phyloP scores from a whole-genome alignment of 2,329 filamentous ascomycete species.

The Corniculantispora saksenae region DNA sequence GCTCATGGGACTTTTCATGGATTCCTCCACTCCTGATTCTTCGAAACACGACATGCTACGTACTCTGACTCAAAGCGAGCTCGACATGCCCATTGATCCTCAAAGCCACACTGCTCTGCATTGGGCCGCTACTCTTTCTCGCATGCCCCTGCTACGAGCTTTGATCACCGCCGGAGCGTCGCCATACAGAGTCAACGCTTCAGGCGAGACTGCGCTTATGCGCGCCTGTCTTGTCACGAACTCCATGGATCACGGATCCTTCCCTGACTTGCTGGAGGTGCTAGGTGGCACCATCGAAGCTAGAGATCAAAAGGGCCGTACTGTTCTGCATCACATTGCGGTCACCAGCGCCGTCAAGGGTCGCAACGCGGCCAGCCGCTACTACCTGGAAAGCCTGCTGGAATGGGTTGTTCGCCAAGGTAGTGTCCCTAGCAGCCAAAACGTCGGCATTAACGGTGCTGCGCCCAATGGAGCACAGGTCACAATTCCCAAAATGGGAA shows the following conservation, averaged over 20 bases:
- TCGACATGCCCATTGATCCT: conserved; percentile 89
- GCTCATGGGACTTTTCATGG: conserved; percentile 80
- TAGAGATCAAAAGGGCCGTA: conserved; percentile 83
- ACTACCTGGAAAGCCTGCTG: conserved; percentile 91
- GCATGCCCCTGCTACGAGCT: conserved; percentile 77
- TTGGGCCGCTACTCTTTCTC: conserved; percentile 92
- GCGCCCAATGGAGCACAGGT: conserved; percentile 42
- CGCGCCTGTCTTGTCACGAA: conserved; percentile 92
- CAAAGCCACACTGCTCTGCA: conserved; percentile 89
- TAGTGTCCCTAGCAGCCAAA: conserved; percentile 59
- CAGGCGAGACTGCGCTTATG: conserved; percentile 90
- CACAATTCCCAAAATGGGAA: conserved; percentile 68
- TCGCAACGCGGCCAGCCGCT: conserved; percentile 85
- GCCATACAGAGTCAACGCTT: conserved; percentile 83
- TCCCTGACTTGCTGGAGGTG: conserved; percentile 86
- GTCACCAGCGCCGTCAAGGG: conserved; percentile 95
- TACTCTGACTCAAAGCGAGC: conserved; percentile 73
- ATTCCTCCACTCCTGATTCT: conserved; percentile 68
- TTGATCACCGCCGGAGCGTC: conserved; percentile 84
- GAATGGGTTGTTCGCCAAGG: conserved; percentile 93
- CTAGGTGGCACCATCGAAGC: conserved; percentile 89
- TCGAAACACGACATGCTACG: conserved; percentile 76
- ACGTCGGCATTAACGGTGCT: conserved; percentile 34
- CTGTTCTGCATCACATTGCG: conserved; percentile 93
- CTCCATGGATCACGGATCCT: conserved; percentile 86